These are phyloP conservation scores for Selaginella moellendorffii DNA, from an alignment of 75 land plant species.

Conservation along the genomic window DNA sequence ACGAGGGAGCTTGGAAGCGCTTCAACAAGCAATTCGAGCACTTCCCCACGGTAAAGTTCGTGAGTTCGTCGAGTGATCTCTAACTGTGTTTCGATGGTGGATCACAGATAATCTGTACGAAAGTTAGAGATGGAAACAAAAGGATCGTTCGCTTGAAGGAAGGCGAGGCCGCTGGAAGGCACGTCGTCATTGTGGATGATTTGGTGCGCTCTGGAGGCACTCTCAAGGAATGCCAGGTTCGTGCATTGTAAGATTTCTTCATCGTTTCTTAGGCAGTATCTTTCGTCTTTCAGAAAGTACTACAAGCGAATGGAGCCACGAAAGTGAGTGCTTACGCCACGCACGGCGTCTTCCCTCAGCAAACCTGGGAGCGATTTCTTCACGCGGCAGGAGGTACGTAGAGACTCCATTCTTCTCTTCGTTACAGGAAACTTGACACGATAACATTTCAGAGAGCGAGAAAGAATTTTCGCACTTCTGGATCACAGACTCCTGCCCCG, in stretches of 20 bases:
- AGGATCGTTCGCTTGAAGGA: slow-evolving; percentile 80
- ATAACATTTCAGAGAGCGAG: not conserved
- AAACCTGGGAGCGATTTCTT: slow-evolving; percentile 66
- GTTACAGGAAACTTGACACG: too few relatives aligned
- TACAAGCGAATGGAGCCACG: slow-evolving; percentile 65
- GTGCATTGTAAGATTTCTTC: not conserved
- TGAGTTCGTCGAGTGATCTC: not conserved
- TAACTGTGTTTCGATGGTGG: too few relatives aligned
- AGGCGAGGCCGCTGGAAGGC: slow-evolving; percentile 76
- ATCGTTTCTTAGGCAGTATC: not conserved
- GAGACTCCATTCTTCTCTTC: not conserved
- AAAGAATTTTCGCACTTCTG: slow-evolving; percentile 34
- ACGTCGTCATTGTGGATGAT: slow-evolving; percentile 92
- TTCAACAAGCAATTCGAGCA: slow-evolving; percentile 92
- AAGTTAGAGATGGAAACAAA: slow-evolving; percentile 81
- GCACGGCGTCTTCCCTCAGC: slow-evolving; percentile 89
- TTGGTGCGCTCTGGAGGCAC: slow-evolving; percentile 96
- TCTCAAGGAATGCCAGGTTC: slow-evolving; percentile 87
- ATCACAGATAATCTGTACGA: slow-evolving; percentile 79
- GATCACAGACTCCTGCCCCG: slow-evolving; percentile 75
- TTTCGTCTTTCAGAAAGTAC: slow-evolving; percentile 43
- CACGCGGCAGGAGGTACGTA: slow-evolving; percentile 42
- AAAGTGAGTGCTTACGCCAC: slow-evolving; percentile 93
- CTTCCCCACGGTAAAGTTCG: slow-evolving; percentile 63
- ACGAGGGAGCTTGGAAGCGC: slow-evolving; percentile 94